A percentile compares a stretch with the other conserved stretches of the same genome.
Evolutionary conservation across 345 rosid genomes (phyloP).

Genomic region (Gossypium ekmanianum): DNA sequence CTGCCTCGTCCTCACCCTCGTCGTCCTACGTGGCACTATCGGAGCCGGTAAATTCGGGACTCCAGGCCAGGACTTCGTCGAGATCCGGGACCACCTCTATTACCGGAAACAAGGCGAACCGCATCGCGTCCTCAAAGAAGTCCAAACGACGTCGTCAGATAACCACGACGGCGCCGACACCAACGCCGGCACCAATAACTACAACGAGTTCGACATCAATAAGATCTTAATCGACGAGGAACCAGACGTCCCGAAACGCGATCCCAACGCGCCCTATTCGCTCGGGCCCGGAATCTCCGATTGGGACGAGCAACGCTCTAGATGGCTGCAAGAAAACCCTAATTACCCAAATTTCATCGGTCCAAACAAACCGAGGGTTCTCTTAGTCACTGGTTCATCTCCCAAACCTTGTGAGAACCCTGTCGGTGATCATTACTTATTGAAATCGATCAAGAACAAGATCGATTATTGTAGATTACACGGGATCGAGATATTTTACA

Average conservation of each 20-base stretch:
- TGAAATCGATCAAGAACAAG: constrained; percentile 8
- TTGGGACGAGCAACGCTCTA: constrained; percentile 8
- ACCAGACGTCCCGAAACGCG: neutral
- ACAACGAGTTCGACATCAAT: neutral
- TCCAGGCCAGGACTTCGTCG: neutral
- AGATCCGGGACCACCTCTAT: neutral
- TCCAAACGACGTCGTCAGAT: neutral
- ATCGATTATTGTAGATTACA: constrained; percentile 1
- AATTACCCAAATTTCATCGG: neutral
- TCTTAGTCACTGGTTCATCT: constrained; percentile 5
- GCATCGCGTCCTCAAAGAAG: neutral
- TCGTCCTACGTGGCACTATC: neutral
- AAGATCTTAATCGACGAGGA: constrained; percentile 3
- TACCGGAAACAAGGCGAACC: neutral
- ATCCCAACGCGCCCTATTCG: neutral
- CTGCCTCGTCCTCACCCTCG: neutral
- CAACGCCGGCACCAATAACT: neutral
- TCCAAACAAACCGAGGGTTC: neutral
- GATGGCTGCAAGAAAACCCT: constrained; percentile 1
- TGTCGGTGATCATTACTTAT: neutral
- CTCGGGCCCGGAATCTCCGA: neutral
- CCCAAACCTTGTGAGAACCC: constrained; percentile 8
- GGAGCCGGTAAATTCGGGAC: constrained; percentile 1
- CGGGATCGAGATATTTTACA: constrained; percentile 1
- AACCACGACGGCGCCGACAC: neutral